Conservation (phyloP, 805 yeast species). For the Wilhelminamyces savonicus region DNA sequence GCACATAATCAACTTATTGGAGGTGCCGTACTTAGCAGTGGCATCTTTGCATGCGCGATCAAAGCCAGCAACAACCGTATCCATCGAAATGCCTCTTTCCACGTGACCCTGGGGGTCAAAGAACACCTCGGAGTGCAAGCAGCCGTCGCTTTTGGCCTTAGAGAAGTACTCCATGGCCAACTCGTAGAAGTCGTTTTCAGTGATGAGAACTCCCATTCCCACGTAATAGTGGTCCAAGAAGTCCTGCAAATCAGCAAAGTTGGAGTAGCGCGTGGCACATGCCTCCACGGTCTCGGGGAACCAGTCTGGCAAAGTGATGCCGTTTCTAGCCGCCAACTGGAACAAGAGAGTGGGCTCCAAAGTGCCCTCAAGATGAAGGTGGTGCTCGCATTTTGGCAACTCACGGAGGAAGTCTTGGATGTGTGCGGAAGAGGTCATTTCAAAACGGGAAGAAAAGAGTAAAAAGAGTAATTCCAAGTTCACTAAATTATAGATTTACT, state of each 20-base stretch:
- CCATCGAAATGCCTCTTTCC: slow-evolving; percentile 56
- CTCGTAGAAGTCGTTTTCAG: slow-evolving; percentile 69
- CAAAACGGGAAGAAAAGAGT: too few species aligned
- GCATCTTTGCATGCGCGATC: slow-evolving; percentile 64
- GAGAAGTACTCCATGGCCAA: slow-evolving; percentile 69
- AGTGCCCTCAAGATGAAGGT: slow-evolving; percentile 80
- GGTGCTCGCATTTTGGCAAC: slow-evolving; percentile 84
- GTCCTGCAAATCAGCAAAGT: slow-evolving; percentile 67
- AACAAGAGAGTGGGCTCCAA: slow-evolving; percentile 70
- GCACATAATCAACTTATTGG: slow-evolving; percentile 77
- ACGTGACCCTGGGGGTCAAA: slow-evolving; percentile 85
- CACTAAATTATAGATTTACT: too few species aligned
- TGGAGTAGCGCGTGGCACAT: slow-evolving; percentile 46
- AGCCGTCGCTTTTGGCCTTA: slow-evolving; percentile 53
- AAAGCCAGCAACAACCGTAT: slow-evolving; percentile 59
- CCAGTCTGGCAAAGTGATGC: slow-evolving; percentile 49
- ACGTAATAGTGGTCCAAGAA: slow-evolving; percentile 74
- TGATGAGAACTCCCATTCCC: slow-evolving; percentile 69
- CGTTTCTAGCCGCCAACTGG: slow-evolving; percentile 61
- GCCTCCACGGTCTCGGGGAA: slow-evolving; percentile 59
- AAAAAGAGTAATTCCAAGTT: too few species aligned
- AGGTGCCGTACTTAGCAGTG: slow-evolving; percentile 48
- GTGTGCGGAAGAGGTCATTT: too few species aligned
- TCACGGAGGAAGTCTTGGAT: slow-evolving; percentile 52
- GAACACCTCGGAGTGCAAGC: slow-evolving; percentile 68